Evolutionary conservation across 2,329 filamentous ascomycete genomes (phyloP).

Genomic region (Elsinoe australis): DNA sequence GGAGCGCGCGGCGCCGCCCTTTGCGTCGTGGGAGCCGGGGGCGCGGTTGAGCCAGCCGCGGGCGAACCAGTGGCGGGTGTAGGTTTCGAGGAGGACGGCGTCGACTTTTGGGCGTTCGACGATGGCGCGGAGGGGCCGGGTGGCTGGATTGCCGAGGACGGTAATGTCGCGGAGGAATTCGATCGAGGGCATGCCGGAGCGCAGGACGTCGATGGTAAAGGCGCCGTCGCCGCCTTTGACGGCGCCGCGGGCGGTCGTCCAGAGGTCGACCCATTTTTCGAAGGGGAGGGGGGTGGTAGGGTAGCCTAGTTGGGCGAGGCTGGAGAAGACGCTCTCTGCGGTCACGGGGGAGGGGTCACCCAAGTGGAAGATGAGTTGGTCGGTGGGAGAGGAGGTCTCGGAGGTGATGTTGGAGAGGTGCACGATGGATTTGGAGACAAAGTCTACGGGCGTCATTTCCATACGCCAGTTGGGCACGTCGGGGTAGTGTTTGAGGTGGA

Average conservation of each 20-base stretch:
- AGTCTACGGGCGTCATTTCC: slow-evolving; percentile 80
- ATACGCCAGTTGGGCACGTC: slow-evolving; percentile 67
- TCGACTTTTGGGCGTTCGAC: slow-evolving; percentile 64
- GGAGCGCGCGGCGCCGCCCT: slow-evolving; percentile 38
- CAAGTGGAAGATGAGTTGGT: slow-evolving; percentile 62
- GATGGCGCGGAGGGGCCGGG: slow-evolving; percentile 50
- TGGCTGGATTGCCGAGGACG: slow-evolving; percentile 63
- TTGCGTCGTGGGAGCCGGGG: slow-evolving; percentile 46
- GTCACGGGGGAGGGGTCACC: slow-evolving; percentile 64
- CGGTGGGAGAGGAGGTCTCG: slow-evolving; percentile 33
- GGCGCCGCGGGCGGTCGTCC: slow-evolving; percentile 61
- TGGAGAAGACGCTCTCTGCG: slow-evolving; percentile 57
- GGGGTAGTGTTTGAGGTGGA: slow-evolving; percentile 62
- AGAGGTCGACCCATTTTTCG: slow-evolving; percentile 66
- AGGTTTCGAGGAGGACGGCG: slow-evolving; percentile 62
- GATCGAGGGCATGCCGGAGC: slow-evolving; percentile 69
- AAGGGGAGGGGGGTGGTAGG: slow-evolving; percentile 58
- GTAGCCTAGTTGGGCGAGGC: slow-evolving; percentile 61
- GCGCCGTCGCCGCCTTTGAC: slow-evolving; percentile 60
- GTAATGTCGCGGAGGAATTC: slow-evolving; percentile 64
- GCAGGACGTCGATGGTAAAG: slow-evolving; percentile 71
- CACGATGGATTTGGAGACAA: slow-evolving; percentile 66
- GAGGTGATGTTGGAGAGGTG: slow-evolving; percentile 59
- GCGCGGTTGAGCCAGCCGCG: slow-evolving; percentile 65
- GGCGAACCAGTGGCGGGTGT: slow-evolving; percentile 72